Percentiles rank a stretch among this genome's conserved stretches.
Evolutionary conservation across 129 eudicot species (phyloP).

Genomic region (Dittrichia graveolens): DNA sequence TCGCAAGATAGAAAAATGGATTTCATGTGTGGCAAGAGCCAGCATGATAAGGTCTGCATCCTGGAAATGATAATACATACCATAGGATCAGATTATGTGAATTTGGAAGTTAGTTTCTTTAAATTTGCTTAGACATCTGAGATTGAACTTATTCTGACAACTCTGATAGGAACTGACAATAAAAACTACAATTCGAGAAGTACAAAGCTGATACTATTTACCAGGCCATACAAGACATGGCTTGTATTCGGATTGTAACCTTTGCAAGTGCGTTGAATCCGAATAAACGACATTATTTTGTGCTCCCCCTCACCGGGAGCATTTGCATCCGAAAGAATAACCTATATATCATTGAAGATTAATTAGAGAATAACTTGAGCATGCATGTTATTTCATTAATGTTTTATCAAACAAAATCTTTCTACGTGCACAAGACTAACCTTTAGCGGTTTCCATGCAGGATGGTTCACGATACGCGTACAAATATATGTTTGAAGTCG

Average conservation of each 20-base stretch:
- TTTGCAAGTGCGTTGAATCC: conserved; percentile 42
- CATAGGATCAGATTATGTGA: background rate
- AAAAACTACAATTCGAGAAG: background rate
- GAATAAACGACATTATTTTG: conserved; percentile 58
- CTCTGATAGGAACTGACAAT: too few relatives aligned
- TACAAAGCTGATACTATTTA: conserved; percentile 20
- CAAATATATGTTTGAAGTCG: conserved; percentile 44
- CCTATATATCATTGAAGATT: conserved; percentile 32
- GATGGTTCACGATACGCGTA: conserved; percentile 30
- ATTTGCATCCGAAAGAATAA: conserved; percentile 55
- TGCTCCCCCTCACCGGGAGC: conserved; percentile 81
- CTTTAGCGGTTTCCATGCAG: conserved; percentile 47
- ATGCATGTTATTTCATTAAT: background rate
- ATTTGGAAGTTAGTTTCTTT: too few relatives aligned
- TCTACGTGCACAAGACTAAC: conserved; percentile 7
- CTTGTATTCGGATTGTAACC: conserved; percentile 55
- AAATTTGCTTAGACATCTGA: too few relatives aligned
- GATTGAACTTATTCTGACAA: too few relatives aligned
- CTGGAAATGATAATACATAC: conserved; percentile 28
- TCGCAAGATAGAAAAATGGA: conserved; percentile 64
- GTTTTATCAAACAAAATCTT: background rate
- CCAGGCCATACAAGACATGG: conserved; percentile 77
- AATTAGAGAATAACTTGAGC: background rate
- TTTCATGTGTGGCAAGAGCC: conserved; percentile 64
- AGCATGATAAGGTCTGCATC: conserved; percentile 71